Base-by-base conservation (phyloP, 2,329 filamentous ascomycete species). In the Paecilomyces formosus region DNA sequence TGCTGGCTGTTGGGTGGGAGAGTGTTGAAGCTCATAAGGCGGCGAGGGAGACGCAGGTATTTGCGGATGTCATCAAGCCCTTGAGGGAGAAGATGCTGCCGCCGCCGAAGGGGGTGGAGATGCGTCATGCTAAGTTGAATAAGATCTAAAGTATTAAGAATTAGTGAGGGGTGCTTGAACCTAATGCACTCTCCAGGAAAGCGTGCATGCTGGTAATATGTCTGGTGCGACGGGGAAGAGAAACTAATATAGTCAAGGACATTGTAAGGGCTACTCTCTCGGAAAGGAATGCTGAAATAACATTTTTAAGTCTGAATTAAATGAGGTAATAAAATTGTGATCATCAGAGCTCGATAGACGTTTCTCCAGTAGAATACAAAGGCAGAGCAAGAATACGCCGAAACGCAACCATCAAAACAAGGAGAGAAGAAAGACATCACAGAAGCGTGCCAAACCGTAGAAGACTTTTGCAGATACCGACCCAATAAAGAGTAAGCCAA, bases 1-100 rank as follows among this genome's bases (percentile, higher is more conserved):
- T 79, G 3, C 59, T 76, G n/a, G 72, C 74, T 18, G 70, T 82
- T 57, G 82, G 81, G 4, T 85, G 82, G 82, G 69, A 77, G 55
- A 79, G 72, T 63, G 71, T 80, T 21, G 78, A 82, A 35, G 72
- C 71, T 54, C 82, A 85, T 67, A 70, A 76, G 73, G 68, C 68
- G 54, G 81, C 75, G 31, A 70, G 76, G 57, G 70, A 79, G 62
- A 78, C 77, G 28, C 69, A 76, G 61, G 71, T 68, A 26, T 84
- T 83, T 65, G 67, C 64, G 33, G 67, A 72, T 22, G 69, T 73
- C 15, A 76, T 81, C 59, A 58, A 59, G 54, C 66, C 73, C 30
- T 59, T 84, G 62, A 74, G 76, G 59, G 72, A 76, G 55, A 77
- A 71, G 55, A 65, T 69, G 66, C 57, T 76, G 58, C 49, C 68